A percentile compares a stretch with the other conserved stretches of the same genome.
These are phyloP conservation scores for Artemisia annua DNA, from an alignment of 129 eudicot genomes.

Conservation along the genomic window DNA sequence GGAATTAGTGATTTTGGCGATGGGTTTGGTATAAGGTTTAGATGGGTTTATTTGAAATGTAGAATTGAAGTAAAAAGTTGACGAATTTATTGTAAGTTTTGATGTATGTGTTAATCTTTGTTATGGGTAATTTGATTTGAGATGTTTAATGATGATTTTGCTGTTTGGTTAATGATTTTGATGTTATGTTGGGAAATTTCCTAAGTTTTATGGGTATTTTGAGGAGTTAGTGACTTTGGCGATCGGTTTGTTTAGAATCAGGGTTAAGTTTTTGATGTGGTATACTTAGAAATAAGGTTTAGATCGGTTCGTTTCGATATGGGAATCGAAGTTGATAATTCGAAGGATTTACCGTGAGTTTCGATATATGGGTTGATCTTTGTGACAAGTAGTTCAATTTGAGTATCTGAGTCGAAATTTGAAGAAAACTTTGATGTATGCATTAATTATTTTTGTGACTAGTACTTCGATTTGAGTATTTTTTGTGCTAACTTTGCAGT, in stretches of 20 bases:
- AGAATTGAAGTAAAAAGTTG: no score
- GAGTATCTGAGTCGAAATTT: neutral
- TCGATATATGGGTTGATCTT: conserved; percentile 12
- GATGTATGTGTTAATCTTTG: conserved; percentile 10
- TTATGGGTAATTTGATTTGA: neutral
- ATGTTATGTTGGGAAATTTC: no score
- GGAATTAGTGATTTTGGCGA: neutral
- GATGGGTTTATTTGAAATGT: neutral
- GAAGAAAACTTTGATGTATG: neutral
- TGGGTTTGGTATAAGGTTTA: neutral
- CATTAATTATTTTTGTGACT: neutral
- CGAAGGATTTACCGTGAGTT: neutral
- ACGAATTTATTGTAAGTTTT: neutral
- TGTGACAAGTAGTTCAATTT: neutral
- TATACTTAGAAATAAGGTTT: neutral
- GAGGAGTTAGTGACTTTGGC: no score
- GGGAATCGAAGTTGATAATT: neutral
- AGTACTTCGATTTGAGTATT: conserved; percentile 1
- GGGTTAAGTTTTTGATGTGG: no score
- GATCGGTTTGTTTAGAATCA: no score
- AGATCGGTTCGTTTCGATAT: neutral
- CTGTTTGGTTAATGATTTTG: no score
- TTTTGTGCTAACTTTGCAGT: neutral
- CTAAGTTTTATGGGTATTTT: no score
- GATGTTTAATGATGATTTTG: no score